Percentiles rank a stretch among this genome's conserved stretches.
These are phyloP conservation scores for Quercus cerris DNA, from an alignment of 306 rosid species.

Conservation along the genomic window DNA sequence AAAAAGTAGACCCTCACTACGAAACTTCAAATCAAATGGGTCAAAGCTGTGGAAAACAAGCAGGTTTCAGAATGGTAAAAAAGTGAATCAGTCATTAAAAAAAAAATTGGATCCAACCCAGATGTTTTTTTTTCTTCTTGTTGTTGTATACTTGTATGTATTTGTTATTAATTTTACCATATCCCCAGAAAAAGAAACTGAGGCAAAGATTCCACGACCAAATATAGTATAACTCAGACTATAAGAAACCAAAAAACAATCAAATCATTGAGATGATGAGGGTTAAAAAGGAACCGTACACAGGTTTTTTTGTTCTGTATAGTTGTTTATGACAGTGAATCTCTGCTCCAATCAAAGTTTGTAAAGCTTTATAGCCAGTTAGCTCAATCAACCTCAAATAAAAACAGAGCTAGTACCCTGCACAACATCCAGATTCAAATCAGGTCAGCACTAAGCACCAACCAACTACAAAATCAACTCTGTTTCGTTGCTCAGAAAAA, in stretches of 20 bases:
- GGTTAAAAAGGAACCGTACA: not conserved
- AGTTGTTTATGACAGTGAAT: not conserved
- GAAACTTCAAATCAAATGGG: constrained; percentile 49
- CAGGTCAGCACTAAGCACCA: not conserved
- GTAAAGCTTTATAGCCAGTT: too few species aligned
- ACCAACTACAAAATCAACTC: not conserved
- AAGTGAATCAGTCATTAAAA: constrained; percentile 3
- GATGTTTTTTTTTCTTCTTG: constrained; percentile 29
- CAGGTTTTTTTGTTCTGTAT: not conserved
- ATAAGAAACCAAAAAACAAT: constrained; percentile 39
- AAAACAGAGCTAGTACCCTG: not conserved
- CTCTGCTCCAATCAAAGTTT: not conserved
- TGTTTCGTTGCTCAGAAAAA: not conserved
- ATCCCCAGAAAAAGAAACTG: constrained; percentile 15
- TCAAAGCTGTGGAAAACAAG: constrained; percentile 42
- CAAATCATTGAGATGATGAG: constrained; percentile 35
- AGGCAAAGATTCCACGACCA: constrained; percentile 39
- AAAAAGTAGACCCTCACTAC: constrained; percentile 25
- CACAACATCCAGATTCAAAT: not conserved
- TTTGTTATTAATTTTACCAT: too few species aligned
- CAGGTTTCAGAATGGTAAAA: constrained; percentile 39
- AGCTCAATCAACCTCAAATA: not conserved
- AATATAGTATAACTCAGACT: constrained; percentile 21
- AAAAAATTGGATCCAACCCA: constrained; percentile 41
- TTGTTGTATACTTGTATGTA: too few species aligned